These are phyloP conservation scores for Cladosporium sphaerospermum DNA, from an alignment of 2,329 filamentous ascomycete species.

Conservation along the genomic window DNA sequence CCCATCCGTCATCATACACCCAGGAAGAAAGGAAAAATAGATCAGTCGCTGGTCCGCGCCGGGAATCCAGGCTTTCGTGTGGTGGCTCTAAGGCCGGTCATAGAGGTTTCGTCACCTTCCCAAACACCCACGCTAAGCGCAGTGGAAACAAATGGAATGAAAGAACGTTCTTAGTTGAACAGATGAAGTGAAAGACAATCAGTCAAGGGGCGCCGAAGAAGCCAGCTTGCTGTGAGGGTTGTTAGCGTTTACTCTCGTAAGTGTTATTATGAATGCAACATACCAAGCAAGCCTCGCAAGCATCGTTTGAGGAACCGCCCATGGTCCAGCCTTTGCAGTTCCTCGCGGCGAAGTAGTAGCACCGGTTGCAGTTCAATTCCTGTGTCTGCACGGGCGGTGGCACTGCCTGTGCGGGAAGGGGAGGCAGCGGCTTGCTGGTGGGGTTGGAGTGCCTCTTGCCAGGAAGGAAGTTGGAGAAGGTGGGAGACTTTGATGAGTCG, in stretches of 20 bases:
- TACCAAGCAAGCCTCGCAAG: slow-evolving; percentile 27
- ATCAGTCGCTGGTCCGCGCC: background rate
- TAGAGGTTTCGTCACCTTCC: background rate
- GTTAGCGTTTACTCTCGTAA: slow-evolving; percentile 7
- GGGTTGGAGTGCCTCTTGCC: slow-evolving; percentile 6
- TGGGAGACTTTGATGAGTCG: slow-evolving; percentile 2
- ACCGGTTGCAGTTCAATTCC: slow-evolving; percentile 30
- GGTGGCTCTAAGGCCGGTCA: too few relatives aligned
- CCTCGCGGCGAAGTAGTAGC: slow-evolving; percentile 32
- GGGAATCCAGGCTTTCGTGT: background rate
- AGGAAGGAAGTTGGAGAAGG: background rate
- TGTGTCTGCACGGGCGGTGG: slow-evolving; percentile 9
- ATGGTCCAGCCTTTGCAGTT: slow-evolving; percentile 33
- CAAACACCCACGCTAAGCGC: slow-evolving; percentile 1
- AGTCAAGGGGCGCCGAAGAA: slow-evolving; percentile 23
- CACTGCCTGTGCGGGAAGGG: slow-evolving; percentile 13
- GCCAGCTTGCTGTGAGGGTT: slow-evolving; percentile 23
- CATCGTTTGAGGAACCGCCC: slow-evolving; percentile 27
- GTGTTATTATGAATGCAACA: background rate
- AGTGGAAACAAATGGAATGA: background rate
- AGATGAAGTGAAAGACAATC: too few relatives aligned
- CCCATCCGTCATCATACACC: background rate
- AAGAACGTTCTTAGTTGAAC: background rate
- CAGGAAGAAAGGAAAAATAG: background rate
- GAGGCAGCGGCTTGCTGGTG: slow-evolving; percentile 11